Percentiles rank a stretch among this genome's conserved stretches.
Conservation (phyloP, 2,329 filamentous ascomycete genomes). For the Alternaria rosae region DNA sequence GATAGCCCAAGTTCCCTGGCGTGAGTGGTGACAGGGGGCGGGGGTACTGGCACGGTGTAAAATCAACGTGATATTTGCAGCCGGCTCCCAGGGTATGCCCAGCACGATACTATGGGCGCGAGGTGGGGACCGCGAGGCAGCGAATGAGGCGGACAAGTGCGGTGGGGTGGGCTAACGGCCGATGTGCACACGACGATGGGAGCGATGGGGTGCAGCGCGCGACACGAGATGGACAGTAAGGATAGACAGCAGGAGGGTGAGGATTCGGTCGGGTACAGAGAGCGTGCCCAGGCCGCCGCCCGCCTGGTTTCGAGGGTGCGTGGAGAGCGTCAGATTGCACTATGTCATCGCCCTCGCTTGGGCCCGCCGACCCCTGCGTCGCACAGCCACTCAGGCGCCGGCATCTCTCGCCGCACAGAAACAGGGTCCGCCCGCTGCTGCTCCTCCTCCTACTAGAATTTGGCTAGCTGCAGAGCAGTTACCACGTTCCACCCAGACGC, state of each 20-base stretch:
- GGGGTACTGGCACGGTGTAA: slow-evolving; percentile 11
- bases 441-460: not conserved
- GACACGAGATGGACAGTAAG: slow-evolving; percentile 3
- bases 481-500: slow-evolving; percentile 1
- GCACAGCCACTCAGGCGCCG: not conserved
- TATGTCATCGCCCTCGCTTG: slow-evolving; percentile 21
- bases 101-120: slow-evolving; percentile 5
- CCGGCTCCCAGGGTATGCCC: slow-evolving; percentile 19
- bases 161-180: slow-evolving; percentile 11
- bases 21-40: slow-evolving; percentile 24
- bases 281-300: slow-evolving; percentile 2
- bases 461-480: not conserved
- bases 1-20: slow-evolving; percentile 26
- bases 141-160: slow-evolving; percentile 20
- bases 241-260: slow-evolving; percentile 3
- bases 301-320: slow-evolving; percentile 11
- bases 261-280: slow-evolving; percentile 2
- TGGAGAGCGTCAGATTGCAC: slow-evolving; percentile 11
- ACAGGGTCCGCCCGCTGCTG: slow-evolving; percentile 3
- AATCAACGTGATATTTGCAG: slow-evolving; percentile 23
- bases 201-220: not conserved
- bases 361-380: slow-evolving; percentile 8
- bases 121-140: slow-evolving; percentile 14
- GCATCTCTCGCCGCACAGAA: not conserved
- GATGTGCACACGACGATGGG: not conserved